Evolutionary conservation across 2,329 filamentous ascomycete species (phyloP).

Genomic region (Fusarium chaquense): DNA sequence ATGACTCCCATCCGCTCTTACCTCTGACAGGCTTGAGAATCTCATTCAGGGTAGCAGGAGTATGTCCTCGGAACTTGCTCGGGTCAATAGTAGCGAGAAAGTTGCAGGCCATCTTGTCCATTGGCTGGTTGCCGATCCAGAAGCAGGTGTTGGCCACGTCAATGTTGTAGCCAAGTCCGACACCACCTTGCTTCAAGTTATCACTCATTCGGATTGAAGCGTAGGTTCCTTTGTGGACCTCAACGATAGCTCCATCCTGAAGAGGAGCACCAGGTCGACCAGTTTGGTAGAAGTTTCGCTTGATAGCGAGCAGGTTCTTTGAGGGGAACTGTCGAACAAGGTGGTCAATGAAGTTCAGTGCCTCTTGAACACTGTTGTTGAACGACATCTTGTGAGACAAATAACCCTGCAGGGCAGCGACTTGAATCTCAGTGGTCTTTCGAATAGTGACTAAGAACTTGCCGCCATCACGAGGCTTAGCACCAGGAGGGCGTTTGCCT

Average conservation of each 20-base stretch:
- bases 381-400: conserved; percentile 70
- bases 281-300: conserved; percentile 82
- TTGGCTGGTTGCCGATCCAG: conserved; percentile 66
- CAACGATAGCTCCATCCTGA: conserved; percentile 68
- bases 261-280: conserved; percentile 64
- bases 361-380: conserved; percentile 77
- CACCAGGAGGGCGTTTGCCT: conserved; percentile 62
- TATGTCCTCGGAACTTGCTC: conserved; percentile 44
- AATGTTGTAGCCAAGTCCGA: conserved; percentile 83
- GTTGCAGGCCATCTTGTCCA: conserved; percentile 56
- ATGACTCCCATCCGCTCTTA: conserved; percentile 50
- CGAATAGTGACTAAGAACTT: conserved; percentile 72
- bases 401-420: conserved; percentile 75
- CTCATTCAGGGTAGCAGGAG: conserved; percentile 46
- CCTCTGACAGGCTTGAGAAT: conserved; percentile 53
- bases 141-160: conserved; percentile 95
- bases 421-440: conserved; percentile 74
- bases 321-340: conserved; percentile 84
- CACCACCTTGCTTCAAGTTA: conserved; percentile 59
- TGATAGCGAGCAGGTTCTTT: conserved; percentile 75
- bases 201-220: conserved; percentile 83
- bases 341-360: conserved; percentile 93
- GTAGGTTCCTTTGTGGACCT: conserved; percentile 91
- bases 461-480: conserved; percentile 55
- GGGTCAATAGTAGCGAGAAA: conserved; percentile 50